Conservation (phyloP, 148 eudicot genomes). For the Cornus suecica region DNA sequence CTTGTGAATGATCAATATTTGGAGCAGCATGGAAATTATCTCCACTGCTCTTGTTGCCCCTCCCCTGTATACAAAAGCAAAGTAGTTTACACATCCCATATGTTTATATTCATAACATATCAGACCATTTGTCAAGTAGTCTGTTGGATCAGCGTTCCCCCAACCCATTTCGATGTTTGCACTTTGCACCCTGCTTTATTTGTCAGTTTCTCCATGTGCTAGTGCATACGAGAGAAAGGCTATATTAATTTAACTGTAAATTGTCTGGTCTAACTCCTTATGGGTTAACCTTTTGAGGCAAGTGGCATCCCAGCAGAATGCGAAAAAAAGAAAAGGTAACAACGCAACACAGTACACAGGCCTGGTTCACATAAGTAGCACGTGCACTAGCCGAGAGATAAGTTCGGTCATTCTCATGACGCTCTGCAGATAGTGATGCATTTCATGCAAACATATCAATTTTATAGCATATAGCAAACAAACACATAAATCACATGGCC, state of each 20-base stretch:
- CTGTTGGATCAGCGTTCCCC: too few relatives aligned
- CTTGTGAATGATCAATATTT: slow-evolving; percentile 98
- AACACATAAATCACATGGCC: not conserved
- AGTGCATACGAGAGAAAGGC: too few relatives aligned
- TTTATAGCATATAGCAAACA: not conserved
- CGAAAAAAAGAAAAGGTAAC: not conserved
- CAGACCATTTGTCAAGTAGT: too few relatives aligned
- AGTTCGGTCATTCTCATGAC: not conserved
- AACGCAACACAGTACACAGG: not conserved
- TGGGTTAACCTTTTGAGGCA: too few relatives aligned
- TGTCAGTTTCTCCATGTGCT: too few relatives aligned
- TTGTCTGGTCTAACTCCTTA: too few relatives aligned
- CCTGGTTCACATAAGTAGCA: not conserved
- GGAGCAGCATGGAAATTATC: slow-evolving; percentile 99
- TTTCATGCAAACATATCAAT: not conserved
- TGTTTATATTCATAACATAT: not conserved
- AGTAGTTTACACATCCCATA: not conserved
- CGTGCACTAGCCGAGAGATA: not conserved
- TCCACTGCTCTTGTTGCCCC: slow-evolving; percentile 97
- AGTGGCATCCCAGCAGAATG: too few relatives aligned
- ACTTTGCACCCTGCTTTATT: too few relatives aligned
- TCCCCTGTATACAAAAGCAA: slow-evolving; percentile 57
- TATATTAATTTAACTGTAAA: too few relatives aligned
- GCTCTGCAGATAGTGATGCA: not conserved
- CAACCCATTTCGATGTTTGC: too few relatives aligned